Base-by-base conservation (phyloP, 139 green algal species). In the Chlamydomonas eustigma region DNA sequence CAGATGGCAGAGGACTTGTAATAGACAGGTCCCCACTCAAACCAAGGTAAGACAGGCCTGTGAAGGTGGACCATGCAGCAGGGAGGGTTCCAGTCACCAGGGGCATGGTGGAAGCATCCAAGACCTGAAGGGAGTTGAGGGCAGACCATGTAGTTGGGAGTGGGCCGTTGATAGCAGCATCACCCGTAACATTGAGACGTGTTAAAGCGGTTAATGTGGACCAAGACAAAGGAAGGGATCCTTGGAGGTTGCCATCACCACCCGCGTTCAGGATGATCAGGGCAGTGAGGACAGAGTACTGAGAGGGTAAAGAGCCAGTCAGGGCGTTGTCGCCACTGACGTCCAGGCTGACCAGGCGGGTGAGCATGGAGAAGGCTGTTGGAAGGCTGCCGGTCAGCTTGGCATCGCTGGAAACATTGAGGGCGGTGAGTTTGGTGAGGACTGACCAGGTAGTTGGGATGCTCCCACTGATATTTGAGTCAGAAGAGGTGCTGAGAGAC, bases 1-100 rank as follows among this genome's bases (percentile, higher is more conserved):
- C 2, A 39, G 3, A 44, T 0, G 77, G 77, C 30, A 81, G 52
- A 1, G 50, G 39, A 37, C 76, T 70, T 50, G 3, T 36, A 3
- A 34, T 3, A 33, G 22, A 1, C 0, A 28, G 32, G 1, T 58
- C 22, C 37, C 28, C 68, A n/a, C 35, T 75, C 37, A 51, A 1
- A 37, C 28, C 36, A 31, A 77, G 32, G 50, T 3, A 1, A 0
- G 72, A 35, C 50, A 77, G 72, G 0, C 0, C 44, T 22, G 66
- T 77, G 4, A 77, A 34, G 2, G 51, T 51, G 2, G 72, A 70
- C 51, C 51, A 77, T 2, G 28, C 24, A 1, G 33, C 25, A 1
- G 77, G 77, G 30, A 79, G 66, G 2, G 52, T 37, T 1, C 69
- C 58, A 12, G n/a, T 37, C 38, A 80, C 25, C 2, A 4, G 50